Evolutionary conservation across 1,139 yeast genomes (phyloP).

Genomic region (Yamadazyma songkhlaensis): DNA sequence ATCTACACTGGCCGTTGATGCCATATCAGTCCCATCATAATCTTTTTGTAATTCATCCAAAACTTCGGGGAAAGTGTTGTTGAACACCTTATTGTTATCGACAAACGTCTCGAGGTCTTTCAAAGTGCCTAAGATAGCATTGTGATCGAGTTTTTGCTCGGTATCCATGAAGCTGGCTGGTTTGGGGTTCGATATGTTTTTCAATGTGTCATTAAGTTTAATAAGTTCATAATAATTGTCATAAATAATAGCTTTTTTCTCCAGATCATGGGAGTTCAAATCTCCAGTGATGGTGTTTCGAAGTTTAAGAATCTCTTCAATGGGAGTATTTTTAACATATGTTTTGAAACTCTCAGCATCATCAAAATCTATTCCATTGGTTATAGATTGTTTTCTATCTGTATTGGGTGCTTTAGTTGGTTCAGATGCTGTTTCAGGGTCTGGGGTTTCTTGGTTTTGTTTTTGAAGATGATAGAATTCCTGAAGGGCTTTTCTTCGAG

Average conservation of each 20-base stretch:
- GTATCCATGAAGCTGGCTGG: background rate
- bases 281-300: slow-evolving; percentile 32
- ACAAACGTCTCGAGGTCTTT: slow-evolving; percentile 27
- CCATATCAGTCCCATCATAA: slow-evolving; percentile 14
- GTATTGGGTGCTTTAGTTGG: background rate
- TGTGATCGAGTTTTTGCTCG: slow-evolving; percentile 12
- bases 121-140: slow-evolving; percentile 26
- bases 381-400: slow-evolving; percentile 1
- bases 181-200: slow-evolving; percentile 23
- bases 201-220: slow-evolving; percentile 38
- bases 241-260: slow-evolving; percentile 45
- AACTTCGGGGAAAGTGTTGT: slow-evolving; percentile 28
- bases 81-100: slow-evolving; percentile 22
- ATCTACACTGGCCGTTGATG: slow-evolving; percentile 22
- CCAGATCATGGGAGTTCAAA: slow-evolving; percentile 40
- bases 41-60: slow-evolving; percentile 18
- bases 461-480: slow-evolving; percentile 38
- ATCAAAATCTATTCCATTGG: slow-evolving; percentile 13
- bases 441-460: slow-evolving; percentile 4
- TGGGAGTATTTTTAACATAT: slow-evolving; percentile 31
- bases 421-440: too few relatives aligned
- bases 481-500: slow-evolving; percentile 43
- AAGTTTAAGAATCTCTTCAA: slow-evolving; percentile 34
- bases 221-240: slow-evolving; percentile 47
- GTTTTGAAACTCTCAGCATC: slow-evolving; percentile 25